phyloP scores from a whole-genome alignment of 441 rosid species.

The Syzygium malaccense region DNA sequence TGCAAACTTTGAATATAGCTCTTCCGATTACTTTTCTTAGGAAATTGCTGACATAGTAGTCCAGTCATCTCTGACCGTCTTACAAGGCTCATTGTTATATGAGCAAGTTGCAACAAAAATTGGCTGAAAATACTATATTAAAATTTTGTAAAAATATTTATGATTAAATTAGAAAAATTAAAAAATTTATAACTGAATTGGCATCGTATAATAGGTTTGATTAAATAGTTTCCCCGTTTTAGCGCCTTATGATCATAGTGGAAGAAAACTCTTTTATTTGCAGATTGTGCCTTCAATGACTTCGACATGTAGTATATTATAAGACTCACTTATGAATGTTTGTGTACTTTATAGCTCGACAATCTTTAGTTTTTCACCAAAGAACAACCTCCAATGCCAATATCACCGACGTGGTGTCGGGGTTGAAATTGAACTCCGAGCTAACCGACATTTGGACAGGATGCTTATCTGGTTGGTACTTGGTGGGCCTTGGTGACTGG shows the following conservation, averaged over 20 bases:
- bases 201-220: not conserved
- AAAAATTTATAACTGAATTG: not conserved
- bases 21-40: not conserved
- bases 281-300: not conserved
- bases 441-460: not conserved
- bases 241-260: not conserved
- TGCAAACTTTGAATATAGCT: not conserved
- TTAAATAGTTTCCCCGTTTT: not conserved
- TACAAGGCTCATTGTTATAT: not conserved
- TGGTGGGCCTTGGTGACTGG: not conserved
- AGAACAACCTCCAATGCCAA: not conserved
- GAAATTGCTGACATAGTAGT: not conserved
- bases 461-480: not conserved
- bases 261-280: not conserved
- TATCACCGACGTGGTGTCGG: not conserved
- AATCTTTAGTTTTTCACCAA: not conserved
- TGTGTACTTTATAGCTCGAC: not conserved
- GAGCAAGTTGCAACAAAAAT: not conserved
- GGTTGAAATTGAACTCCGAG: not conserved
- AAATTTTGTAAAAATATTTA: not conserved
- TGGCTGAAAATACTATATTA: rapidly evolving
- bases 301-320: not conserved
- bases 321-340: not conserved
- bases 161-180: not conserved
- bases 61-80: rapidly evolving